Percentiles rank a stretch among this genome's conserved stretches.
These are phyloP conservation scores for Wallacemonas sp. DNA, from an alignment of 208 protist genomes.

Conservation along the genomic window DNA sequence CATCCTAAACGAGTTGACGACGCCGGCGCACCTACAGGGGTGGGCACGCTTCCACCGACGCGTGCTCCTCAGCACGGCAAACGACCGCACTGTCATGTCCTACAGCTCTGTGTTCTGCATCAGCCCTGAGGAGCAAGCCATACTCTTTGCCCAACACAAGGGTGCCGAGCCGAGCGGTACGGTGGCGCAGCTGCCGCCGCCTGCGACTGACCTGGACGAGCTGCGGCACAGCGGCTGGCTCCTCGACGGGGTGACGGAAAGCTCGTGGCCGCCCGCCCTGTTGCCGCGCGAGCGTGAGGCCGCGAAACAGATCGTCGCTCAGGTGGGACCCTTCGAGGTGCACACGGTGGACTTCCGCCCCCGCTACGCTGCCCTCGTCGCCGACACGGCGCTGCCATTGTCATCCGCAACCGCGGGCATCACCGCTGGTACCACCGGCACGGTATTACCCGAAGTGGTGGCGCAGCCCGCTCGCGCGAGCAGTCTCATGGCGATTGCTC, in stretches of 20 bases:
- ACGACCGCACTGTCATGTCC: conserved; percentile 34
- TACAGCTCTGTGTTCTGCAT: conserved; percentile 47
- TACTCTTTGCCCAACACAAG: not conserved
- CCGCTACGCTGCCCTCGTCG: not conserved
- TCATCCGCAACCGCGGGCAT: not conserved
- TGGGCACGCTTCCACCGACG: conserved; percentile 30
- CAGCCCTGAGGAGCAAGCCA: conserved; percentile 7
- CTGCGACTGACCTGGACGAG: not conserved
- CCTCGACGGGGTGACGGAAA: not conserved
- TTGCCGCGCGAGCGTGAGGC: conserved; percentile 30
- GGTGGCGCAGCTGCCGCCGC: not conserved
- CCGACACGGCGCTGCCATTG: not conserved
- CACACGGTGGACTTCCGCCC: conserved; percentile 38
- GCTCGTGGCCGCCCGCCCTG: conserved; percentile 28
- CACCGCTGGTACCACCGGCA: not conserved
- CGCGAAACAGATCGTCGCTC: conserved; percentile 22
- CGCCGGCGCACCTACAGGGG: conserved; percentile 16
- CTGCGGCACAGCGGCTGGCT: not conserved
- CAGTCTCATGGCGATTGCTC: not conserved
- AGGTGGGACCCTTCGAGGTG: conserved; percentile 33
- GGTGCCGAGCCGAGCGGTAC: not conserved
- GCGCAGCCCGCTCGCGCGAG: not conserved
- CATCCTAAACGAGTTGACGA: conserved; percentile 16
- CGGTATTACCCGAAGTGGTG: not conserved
- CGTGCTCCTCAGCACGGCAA: conserved; percentile 28